Evolutionary conservation across 2,329 filamentous ascomycete species (phyloP).

Genomic region (Trichophyton simii): DNA sequence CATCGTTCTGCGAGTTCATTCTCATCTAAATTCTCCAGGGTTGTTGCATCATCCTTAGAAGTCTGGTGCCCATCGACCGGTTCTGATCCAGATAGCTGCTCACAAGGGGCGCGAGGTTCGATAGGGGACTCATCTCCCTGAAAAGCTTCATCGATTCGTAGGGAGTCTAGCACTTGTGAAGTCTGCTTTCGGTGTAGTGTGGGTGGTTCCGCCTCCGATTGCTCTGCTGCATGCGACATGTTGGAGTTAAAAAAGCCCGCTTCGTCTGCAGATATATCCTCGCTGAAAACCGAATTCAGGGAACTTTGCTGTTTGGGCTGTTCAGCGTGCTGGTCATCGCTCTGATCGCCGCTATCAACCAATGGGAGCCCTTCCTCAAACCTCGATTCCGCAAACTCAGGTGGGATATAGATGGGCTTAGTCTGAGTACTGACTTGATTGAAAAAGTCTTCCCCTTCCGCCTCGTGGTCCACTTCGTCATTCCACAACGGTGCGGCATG

Average conservation of each 20-base stretch:
- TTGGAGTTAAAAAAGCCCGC: slow-evolving; percentile 26
- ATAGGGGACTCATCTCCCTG: slow-evolving; percentile 11
- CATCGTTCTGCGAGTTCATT: slow-evolving; percentile 68
- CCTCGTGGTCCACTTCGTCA: slow-evolving; percentile 37
- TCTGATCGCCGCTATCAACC: slow-evolving; percentile 29
- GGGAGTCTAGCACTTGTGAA: slow-evolving; percentile 48
- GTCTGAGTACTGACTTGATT: slow-evolving; percentile 35
- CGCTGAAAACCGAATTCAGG: slow-evolving; percentile 27
- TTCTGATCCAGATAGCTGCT: neutral
- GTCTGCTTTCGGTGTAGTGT: slow-evolving; percentile 57
- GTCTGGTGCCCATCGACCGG: neutral
- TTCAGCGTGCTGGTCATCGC: slow-evolving; percentile 16
- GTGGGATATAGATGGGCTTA: slow-evolving; percentile 26
- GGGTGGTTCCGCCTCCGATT: slow-evolving; percentile 12
- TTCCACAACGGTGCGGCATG: slow-evolving; percentile 13
- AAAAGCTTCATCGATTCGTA: slow-evolving; percentile 25
- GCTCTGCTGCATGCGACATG: slow-evolving; percentile 8
- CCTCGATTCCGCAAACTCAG: slow-evolving; percentile 40
- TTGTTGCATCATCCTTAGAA: neutral
- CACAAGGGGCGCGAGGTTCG: neutral
- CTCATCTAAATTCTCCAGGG: slow-evolving; percentile 18
- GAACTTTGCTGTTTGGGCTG: slow-evolving; percentile 18
- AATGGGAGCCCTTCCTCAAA: slow-evolving; percentile 60
- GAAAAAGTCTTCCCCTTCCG: slow-evolving; percentile 50
- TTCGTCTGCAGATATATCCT: slow-evolving; percentile 26